Percentiles rank a stretch among this genome's conserved stretches.
Evolutionary conservation across 495 filamentous ascomycete genomes (phyloP).

Genomic region (Pyrenula aspistea): DNA sequence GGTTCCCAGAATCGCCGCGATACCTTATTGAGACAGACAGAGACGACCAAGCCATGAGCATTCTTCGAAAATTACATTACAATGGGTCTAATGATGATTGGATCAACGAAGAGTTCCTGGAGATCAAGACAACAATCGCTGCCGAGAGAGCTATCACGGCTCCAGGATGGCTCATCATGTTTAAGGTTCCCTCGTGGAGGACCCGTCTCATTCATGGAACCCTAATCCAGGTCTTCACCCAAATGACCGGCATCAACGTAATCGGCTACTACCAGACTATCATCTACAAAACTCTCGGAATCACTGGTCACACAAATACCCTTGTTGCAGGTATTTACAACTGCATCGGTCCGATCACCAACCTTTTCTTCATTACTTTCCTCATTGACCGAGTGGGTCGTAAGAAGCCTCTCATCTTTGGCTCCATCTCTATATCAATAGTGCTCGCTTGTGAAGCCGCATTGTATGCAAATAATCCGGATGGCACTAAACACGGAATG

Average conservation of each 20-base stretch:
- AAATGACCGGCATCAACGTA: slow-evolving; percentile 43
- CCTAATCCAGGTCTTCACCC: slow-evolving; percentile 25
- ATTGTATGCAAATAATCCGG: slow-evolving; percentile 25
- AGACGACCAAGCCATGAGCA: slow-evolving; percentile 26
- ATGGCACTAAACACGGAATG: slow-evolving; percentile 19
- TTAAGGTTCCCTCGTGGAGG: slow-evolving; percentile 36
- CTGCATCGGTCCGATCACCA: slow-evolving; percentile 40
- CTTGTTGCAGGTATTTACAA: slow-evolving; percentile 51
- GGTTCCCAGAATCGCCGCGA: slow-evolving; percentile 43
- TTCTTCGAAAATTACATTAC: slow-evolving; percentile 37
- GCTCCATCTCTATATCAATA: slow-evolving; percentile 15
- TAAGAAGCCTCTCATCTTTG: slow-evolving; percentile 15
- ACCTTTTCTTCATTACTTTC: slow-evolving; percentile 33
- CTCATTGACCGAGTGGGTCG: slow-evolving; percentile 27
- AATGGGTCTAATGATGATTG: slow-evolving; percentile 34
- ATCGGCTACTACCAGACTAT: slow-evolving; percentile 49
- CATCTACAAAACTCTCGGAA: slow-evolving; percentile 46
- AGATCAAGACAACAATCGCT: slow-evolving; percentile 34
- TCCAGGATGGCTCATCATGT: slow-evolving; percentile 38
- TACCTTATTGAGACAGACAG: slow-evolving; percentile 38
- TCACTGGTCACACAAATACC: slow-evolving; percentile 33
- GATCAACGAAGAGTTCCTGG: slow-evolving; percentile 33
- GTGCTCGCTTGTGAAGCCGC: slow-evolving; percentile 30
- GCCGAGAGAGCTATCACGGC: slow-evolving; percentile 31
- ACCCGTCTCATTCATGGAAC: slow-evolving; percentile 29